Base-by-base conservation (phyloP, 768 basidiomycete genomes). In the Clathrus columnatus region DNA sequence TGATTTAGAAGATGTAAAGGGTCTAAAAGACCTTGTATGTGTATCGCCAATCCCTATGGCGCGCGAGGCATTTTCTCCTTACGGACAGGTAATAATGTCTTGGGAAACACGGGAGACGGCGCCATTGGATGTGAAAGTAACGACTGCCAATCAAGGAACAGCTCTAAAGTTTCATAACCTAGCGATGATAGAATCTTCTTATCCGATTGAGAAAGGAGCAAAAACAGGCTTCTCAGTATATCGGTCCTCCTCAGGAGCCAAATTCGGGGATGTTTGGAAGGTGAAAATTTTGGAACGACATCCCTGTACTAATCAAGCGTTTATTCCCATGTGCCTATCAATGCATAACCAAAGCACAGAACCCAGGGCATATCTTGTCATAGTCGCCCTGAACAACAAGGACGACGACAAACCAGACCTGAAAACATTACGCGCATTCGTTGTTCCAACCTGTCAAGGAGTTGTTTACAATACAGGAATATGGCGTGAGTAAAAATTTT, bases 141-240 rank as follows among this genome's bases (percentile, higher is more conserved):
- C 91, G 2, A 71, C 78, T 17, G 93, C 91, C 26, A 98, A 98
- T 68, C 85, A 80, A 60, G 92, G 90, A 42, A 90, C 91, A 2
- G 96, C 96, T 0, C 76, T 70, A 62, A 99, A 99, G 69, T 97
- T 87, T 71, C 92, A 98, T 73, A 89, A 93, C 66, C 77, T 98
- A 30, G 79, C 90, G 2, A 73, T 83, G n/a, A 70, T 90, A 27
- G 69, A 72, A 11, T 77, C 79, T 3, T 81, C 79, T 5, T 96
- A 94, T 68, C 81, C 87, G 0, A 62, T 68, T 1, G 76, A 68
- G 11, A 59, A 70, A 2, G 73, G 72, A 1, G 91, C 85, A 2
- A 81, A 80, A 1, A 65, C 80, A 5, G 87, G 82, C 5, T 73
- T 98, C 41, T 89, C 91, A 0, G 82, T 97, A 17, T 99, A 91